Conservation (phyloP, 495 filamentous ascomycete species). For the Neurospora sp. region DNA sequence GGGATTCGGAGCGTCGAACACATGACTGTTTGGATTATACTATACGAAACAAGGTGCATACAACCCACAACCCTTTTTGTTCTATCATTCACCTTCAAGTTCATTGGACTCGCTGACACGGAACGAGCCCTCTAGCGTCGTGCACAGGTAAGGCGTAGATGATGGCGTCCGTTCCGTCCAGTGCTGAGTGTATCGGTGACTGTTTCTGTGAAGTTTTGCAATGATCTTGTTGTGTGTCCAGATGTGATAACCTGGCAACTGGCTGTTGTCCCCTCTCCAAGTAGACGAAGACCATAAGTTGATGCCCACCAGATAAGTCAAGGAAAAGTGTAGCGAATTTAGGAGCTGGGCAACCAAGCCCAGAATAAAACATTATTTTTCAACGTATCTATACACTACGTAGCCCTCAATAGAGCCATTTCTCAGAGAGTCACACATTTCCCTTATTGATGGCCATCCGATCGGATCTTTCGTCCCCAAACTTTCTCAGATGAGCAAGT, state of each 20-base stretch:
- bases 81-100: background rate
- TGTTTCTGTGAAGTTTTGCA: too few relatives aligned
- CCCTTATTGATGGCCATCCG: too few relatives aligned
- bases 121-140: background rate
- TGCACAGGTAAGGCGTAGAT: background rate
- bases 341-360: background rate
- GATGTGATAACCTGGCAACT: too few relatives aligned
- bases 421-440: too few relatives aligned
- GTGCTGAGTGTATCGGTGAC: too few relatives aligned
- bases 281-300: too few relatives aligned
- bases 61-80: conserved; percentile 1
- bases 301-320: too few relatives aligned
- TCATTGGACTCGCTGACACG: conserved; percentile 1
- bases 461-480: too few relatives aligned
- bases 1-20: background rate
- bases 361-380: background rate
- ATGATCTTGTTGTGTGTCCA: too few relatives aligned
- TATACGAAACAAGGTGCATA: conserved; percentile 3
- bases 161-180: background rate
- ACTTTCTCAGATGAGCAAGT: too few relatives aligned
- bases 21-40: background rate
- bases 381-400: background rate
- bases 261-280: too few relatives aligned
- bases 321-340: too few relatives aligned
- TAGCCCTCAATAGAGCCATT: background rate